Percentiles rank a stretch among this genome's conserved stretches.
Evolutionary conservation across 2,329 filamentous ascomycete species (phyloP).

Genomic region (Penicillium sp.): DNA sequence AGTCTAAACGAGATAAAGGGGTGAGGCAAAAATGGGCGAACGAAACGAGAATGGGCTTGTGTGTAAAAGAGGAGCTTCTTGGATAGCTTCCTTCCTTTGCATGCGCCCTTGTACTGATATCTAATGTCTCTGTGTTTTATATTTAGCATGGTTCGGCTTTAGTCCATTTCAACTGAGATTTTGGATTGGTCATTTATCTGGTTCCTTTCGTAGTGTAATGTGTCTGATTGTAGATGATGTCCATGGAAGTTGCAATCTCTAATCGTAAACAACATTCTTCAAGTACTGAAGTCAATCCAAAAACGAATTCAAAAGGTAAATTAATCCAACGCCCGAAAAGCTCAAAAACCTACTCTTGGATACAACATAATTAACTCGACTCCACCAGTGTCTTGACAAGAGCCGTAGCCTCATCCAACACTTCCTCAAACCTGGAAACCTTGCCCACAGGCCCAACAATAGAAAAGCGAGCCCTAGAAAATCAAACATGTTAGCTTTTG

Average conservation of each 20-base stretch:
- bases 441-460: slow-evolving; percentile 4
- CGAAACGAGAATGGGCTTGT: slow-evolving; percentile 4
- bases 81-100: slow-evolving; percentile 7
- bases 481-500: slow-evolving; percentile 6
- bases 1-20: slow-evolving; percentile 10
- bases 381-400: slow-evolving; percentile 2
- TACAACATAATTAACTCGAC: slow-evolving; percentile 2
- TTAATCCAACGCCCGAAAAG: neutral
- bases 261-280: neutral
- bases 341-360: neutral
- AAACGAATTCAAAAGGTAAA: neutral
- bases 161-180: slow-evolving; percentile 33
- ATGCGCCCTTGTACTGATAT: slow-evolving; percentile 36
- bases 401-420: slow-evolving; percentile 2
- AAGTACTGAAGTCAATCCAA: neutral
- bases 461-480: slow-evolving; percentile 9
- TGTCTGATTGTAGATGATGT: neutral
- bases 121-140: slow-evolving; percentile 35
- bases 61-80: neutral
- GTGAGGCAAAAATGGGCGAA: slow-evolving; percentile 4
- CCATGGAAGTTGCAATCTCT: neutral
- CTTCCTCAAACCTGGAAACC: slow-evolving; percentile 9
- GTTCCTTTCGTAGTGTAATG: neutral
- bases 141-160: slow-evolving; percentile 35
- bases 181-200: slow-evolving; percentile 19